Base-by-base conservation (phyloP, 768 basidiomycete genomes). In the Tremella mesenterica region DNA sequence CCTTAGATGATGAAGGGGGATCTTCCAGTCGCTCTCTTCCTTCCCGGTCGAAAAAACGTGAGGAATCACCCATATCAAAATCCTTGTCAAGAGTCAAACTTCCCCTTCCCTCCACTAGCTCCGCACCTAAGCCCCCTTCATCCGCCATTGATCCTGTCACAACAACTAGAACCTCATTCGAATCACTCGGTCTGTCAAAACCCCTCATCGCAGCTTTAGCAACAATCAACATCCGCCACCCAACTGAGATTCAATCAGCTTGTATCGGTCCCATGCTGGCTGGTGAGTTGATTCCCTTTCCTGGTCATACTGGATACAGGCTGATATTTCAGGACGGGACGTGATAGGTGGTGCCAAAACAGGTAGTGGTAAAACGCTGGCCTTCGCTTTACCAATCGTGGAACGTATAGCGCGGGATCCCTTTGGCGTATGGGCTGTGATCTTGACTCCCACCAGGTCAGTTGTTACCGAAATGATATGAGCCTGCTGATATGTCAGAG, bases 271-370 rank as follows among this genome's bases (percentile, higher is more conserved):
- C 84, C 4, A 80, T 97, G 49, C 77, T 99, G 25, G 75, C 79
- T 76, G n/a, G n/a, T n/a, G 88, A 88, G 83, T 79, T 64, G 60
- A 50, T 26, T n/a, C 4, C 33, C 23, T 21, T 20, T 14, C 34
- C 30, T 36, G 21, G 20, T 18, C 25, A 30, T 23, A 7, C 52
- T n/a, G n/a, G 34, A 25, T 73, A 89, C n/a, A n/a, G n/a, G n/a
- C n/a, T n/a, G n/a, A n/a, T n/a, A n/a, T n/a, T n/a, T n/a, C n/a
- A n/a, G 93, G 93, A 33, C 81, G 85, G 67, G 93, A 99, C 73
- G 96, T 92, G 72, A 88, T 99, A 54, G 95, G 95, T 9, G 91
- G 93, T 59, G 91, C 95, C 0, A 92, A 96, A 75, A 99, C 95
- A 0, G 95, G 95, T 48, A 91, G 88, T 1, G 93, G 93, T 64